Conservation (phyloP, 441 rosid genomes). For the Macaranga tanarius region DNA sequence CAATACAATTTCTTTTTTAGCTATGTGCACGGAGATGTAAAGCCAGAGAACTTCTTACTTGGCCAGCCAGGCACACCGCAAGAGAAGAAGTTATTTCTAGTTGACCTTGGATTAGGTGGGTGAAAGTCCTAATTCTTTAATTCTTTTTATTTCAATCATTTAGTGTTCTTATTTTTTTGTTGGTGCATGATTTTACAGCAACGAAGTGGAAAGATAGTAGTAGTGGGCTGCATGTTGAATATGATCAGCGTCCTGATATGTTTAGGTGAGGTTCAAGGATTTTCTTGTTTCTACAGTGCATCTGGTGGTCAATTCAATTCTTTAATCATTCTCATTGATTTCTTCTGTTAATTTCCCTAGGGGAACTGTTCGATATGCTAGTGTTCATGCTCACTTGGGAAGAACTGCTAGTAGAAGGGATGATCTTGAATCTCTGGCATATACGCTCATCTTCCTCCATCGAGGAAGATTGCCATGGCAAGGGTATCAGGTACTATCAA, state of each 20-base stretch:
- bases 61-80: slow-evolving; percentile 93
- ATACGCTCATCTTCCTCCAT: slow-evolving; percentile 86
- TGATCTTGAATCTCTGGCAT: slow-evolving; percentile 97
- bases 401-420: slow-evolving; percentile 98
- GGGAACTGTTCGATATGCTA: slow-evolving; percentile 98
- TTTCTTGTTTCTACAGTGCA: slow-evolving; percentile 11
- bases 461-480: slow-evolving; percentile 98
- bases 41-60: slow-evolving; percentile 96
- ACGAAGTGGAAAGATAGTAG: slow-evolving; percentile 94
- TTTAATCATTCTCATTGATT: slow-evolving; percentile 16
- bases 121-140: slow-evolving; percentile 12
- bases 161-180: slow-evolving; percentile 7
- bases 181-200: slow-evolving; percentile 47
- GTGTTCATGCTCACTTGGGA: slow-evolving; percentile 98
- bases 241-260: slow-evolving; percentile 99
- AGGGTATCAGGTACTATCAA: slow-evolving; percentile 79
- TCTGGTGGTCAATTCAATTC: slow-evolving; percentile 5
- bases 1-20: slow-evolving; percentile 38
- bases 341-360: slow-evolving; percentile 31
- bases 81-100: slow-evolving; percentile 94
- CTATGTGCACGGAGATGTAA: slow-evolving; percentile 99
- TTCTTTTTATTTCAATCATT: neutral
- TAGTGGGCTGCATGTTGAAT: slow-evolving; percentile 82
- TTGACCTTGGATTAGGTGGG: slow-evolving; percentile 92
- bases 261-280: slow-evolving; percentile 57